phyloP scores from a whole-genome alignment of 768 basidiomycete genomes.

The Pseudohyphozyma bogoriensis region DNA sequence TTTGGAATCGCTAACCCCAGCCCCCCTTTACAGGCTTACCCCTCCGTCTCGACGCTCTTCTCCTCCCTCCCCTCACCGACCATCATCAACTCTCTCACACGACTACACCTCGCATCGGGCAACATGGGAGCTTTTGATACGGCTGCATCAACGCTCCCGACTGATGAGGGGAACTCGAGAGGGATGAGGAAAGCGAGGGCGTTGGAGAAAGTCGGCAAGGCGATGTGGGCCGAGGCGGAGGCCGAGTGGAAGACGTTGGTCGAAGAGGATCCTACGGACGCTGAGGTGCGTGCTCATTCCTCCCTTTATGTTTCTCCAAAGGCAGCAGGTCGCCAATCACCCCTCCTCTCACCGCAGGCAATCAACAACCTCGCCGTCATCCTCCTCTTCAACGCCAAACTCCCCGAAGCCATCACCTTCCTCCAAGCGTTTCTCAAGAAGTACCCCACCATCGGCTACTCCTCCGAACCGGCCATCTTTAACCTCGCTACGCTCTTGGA shows the following conservation, averaged over 20 bases:
- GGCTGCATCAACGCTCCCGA: background rate
- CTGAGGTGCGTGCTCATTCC: constrained; percentile 1
- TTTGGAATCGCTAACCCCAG: background rate
- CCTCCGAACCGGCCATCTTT: constrained; percentile 4
- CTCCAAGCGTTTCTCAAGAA: background rate
- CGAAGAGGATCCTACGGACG: background rate
- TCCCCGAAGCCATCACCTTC: constrained; percentile 7
- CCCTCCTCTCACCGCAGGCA: background rate
- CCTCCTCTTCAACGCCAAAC: background rate
- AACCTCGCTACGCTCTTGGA: constrained; percentile 12
- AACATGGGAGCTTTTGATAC: background rate
- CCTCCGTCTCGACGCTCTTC: background rate
- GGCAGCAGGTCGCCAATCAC: background rate
- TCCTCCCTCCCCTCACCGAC: background rate
- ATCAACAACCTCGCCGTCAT: constrained; percentile 13
- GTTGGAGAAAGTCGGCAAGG: background rate
- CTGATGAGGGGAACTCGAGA: background rate
- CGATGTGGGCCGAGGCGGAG: constrained; percentile 2
- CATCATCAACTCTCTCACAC: background rate
- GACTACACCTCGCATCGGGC: background rate
- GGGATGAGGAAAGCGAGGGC: background rate
- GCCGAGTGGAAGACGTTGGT: background rate
- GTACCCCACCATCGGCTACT: background rate
- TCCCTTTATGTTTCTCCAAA: background rate
- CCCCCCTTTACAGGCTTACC: background rate